These are phyloP conservation scores for Haematococcus lacustris DNA, from an alignment of 139 green algal genomes.

Conservation along the genomic window DNA sequence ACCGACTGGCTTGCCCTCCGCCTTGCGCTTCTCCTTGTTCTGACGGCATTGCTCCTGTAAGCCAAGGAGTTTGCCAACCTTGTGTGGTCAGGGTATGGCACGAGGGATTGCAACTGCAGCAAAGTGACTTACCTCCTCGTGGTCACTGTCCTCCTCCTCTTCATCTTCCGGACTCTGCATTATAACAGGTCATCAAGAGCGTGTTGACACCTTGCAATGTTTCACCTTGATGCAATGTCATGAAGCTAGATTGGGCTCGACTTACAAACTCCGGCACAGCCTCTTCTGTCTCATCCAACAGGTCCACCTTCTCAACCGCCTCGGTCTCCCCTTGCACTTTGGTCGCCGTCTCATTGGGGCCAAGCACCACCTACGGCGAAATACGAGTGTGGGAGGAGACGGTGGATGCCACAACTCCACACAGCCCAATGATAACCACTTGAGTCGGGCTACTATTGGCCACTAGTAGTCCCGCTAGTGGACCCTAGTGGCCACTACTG, in stretches of 20 bases:
- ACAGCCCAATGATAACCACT: too few relatives aligned
- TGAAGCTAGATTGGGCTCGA: too few relatives aligned
- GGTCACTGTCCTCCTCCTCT: neutral
- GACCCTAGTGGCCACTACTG: too few relatives aligned
- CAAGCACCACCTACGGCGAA: neutral
- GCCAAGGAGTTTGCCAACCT: neutral
- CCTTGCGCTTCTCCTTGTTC: neutral
- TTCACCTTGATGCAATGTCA: too few relatives aligned
- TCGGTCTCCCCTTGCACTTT: neutral
- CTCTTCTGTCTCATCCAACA: neutral
- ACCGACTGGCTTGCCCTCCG: neutral
- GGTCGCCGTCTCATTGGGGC: neutral
- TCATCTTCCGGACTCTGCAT: neutral
- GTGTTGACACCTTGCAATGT: too few relatives aligned
- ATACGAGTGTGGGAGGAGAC: neutral
- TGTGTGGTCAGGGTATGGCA: neutral
- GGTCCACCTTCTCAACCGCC: neutral
- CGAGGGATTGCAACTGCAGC: neutral
- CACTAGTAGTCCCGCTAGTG: too few relatives aligned
- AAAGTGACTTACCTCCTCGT: neutral
- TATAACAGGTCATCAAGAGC: too few relatives aligned
- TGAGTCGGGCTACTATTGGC: too few relatives aligned
- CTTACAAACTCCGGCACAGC: neutral
- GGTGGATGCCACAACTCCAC: too few relatives aligned
- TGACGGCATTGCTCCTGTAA: neutral